A percentile compares a stretch with the other conserved stretches of the same genome.
These are phyloP conservation scores for Talaromyces funiculosus DNA, from an alignment of 2,329 filamentous ascomycete species.

Conservation along the genomic window DNA sequence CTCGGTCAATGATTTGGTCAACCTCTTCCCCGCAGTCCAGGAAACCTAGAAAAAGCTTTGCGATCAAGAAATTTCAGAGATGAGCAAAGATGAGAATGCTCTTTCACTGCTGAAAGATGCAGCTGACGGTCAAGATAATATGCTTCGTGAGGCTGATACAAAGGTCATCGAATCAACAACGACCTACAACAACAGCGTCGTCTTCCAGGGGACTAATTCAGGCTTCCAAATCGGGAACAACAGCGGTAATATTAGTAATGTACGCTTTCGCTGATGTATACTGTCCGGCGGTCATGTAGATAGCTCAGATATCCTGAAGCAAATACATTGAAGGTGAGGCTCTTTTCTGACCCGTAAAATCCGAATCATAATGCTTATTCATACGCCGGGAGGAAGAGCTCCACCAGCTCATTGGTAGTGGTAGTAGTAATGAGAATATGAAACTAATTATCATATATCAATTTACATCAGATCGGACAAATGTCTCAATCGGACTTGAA, in stretches of 20 bases:
- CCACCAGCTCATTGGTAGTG: too few species aligned
- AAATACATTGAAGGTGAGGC: too few species aligned
- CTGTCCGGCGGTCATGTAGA: neutral
- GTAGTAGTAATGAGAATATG: too few species aligned
- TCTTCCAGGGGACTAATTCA: slow-evolving; percentile 7
- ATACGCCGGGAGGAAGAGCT: too few species aligned
- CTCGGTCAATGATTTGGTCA: slow-evolving; percentile 21
- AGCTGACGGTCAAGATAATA: slow-evolving; percentile 8
- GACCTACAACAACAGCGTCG: slow-evolving; percentile 8
- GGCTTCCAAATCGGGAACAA: slow-evolving; percentile 12
- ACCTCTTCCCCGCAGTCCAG: slow-evolving; percentile 22
- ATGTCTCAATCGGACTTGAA: too few species aligned
- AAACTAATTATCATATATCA: too few species aligned
- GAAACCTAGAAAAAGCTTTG: slow-evolving; percentile 19
- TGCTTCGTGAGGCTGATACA: slow-evolving; percentile 4
- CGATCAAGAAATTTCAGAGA: slow-evolving; percentile 18
- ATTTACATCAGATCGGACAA: too few species aligned
- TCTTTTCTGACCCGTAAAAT: too few species aligned
- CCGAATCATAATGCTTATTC: too few species aligned
- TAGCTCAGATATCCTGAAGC: too few species aligned
- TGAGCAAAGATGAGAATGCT: neutral
- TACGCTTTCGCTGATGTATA: neutral
- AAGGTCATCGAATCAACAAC: slow-evolving; percentile 7
- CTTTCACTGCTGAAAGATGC: slow-evolving; percentile 12
- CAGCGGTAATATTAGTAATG: slow-evolving; percentile 5